Base-by-base conservation (phyloP, 1,139 yeast genomes). In the Taphrina deformans region DNA sequence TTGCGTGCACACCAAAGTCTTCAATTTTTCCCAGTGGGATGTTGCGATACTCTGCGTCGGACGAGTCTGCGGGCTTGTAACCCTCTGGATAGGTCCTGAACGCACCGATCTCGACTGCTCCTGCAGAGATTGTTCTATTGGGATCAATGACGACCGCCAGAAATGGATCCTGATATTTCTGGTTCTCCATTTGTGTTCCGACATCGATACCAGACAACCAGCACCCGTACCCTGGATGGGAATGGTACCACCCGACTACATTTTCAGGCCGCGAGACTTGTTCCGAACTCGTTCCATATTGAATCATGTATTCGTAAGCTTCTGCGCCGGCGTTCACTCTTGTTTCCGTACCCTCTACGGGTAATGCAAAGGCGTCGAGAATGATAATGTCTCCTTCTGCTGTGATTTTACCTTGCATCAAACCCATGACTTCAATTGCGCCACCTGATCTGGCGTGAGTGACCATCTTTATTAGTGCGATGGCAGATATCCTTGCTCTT, bases 301-400 rank as follows among this genome's bases (percentile, higher is more conserved):
- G 86, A 1, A 92, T 96, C 96, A 93, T 92, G 74, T 87, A 93
- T 74, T 92, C 98, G 74, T 91, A 92, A 0, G 96, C 96, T 72
- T 92, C 97, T 24, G 87, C 86, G 73, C 89, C 91, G 0, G 98
- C 98, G 75, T 93, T 93, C 35, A 93, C 99, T 65, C 98, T 77
- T 0, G 97, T 90, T 74, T 93, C 98, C 0, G 98, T 91, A 0
- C 98, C 98, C 75, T 89, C 96, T 0, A 92, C 97, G 0, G 98
- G 98, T 55, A 93, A 77, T 4, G 92, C 86, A 74, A 88, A 93
- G 3, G 86, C 87, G 74, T 92, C 97, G 81, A 86, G 81, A 0
- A 93, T 88, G 2, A 89, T 82, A 68, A 93, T 83, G 14, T 83
- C 80, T 53, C 81, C 77, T 6, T 58, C 55, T 1, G 79, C 82